These are phyloP conservation scores for Fusarium coffeatum DNA, from an alignment of 2,329 filamentous ascomycete genomes.

Conservation along the genomic window DNA sequence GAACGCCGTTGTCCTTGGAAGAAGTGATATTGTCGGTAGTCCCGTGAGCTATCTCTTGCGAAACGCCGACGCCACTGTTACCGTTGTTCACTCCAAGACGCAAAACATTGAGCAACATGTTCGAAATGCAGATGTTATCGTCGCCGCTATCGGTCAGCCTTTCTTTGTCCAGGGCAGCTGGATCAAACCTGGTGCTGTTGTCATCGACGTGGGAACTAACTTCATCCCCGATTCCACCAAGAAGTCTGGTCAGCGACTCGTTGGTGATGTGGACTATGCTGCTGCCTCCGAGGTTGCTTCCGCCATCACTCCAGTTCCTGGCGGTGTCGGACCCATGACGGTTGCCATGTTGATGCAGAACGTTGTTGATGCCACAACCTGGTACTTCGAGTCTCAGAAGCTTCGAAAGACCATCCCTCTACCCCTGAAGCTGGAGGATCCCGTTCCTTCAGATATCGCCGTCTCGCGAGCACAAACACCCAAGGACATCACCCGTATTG, in stretches of 20 bases:
- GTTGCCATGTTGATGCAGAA: constrained; percentile 98
- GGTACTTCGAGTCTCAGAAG: constrained; percentile 86
- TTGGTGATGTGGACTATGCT: constrained; percentile 95
- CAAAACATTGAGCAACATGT: constrained; percentile 77
- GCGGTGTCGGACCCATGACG: constrained; percentile 98
- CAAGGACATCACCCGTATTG: constrained; percentile 89
- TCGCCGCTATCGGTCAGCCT: constrained; percentile 90
- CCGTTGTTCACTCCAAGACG: constrained; percentile 93
- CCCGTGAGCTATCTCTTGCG: constrained; percentile 96
- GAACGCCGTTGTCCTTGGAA: constrained; percentile 91
- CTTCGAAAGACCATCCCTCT: constrained; percentile 82
- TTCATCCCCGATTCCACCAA: constrained; percentile 89
- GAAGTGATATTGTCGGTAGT: constrained; percentile 97
- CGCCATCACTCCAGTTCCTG: constrained; percentile 93
- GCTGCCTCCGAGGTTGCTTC: constrained; percentile 87
- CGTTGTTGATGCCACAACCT: constrained; percentile 85
- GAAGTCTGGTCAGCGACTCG: constrained; percentile 91
- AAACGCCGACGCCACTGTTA: constrained; percentile 96
- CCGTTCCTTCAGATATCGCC: constrained; percentile 95
- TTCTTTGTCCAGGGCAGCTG: constrained; percentile 93
- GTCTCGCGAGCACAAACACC: constrained; percentile 89
- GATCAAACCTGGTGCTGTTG: constrained; percentile 93
- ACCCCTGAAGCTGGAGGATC: constrained; percentile 80
- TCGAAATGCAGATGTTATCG: constrained; percentile 86
- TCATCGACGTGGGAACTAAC: constrained; percentile 98